Percentiles rank a stretch among this genome's conserved stretches.
phyloP scores from a whole-genome alignment of 768 basidiomycete genomes.

The Suillus brevipes region DNA sequence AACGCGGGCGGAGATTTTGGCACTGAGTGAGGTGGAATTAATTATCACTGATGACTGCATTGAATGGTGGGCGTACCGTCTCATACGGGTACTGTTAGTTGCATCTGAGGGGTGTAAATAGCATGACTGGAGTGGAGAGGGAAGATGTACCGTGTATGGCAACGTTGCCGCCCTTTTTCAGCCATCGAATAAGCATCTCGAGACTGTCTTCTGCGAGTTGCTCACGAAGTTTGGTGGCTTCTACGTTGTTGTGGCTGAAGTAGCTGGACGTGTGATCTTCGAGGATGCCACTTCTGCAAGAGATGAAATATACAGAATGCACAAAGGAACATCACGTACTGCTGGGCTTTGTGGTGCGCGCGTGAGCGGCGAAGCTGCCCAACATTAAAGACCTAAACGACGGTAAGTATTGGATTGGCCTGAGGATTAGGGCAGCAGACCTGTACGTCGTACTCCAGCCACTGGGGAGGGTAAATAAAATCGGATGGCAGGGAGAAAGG shows the following conservation, averaged over 20 bases:
- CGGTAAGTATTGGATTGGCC: conserved; percentile 6
- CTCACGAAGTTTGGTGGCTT: conserved; percentile 78
- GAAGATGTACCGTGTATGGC: conserved; percentile 83
- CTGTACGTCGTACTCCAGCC: conserved; percentile 98
- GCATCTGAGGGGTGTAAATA: conserved; percentile 61
- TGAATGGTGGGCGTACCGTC: conserved; percentile 53
- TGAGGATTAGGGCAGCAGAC: conserved; percentile 35
- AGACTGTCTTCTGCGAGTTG: conserved; percentile 86
- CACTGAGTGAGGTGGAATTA: conserved; percentile 42
- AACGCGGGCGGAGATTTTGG: conserved; percentile 82
- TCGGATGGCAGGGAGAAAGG: conserved; percentile 10
- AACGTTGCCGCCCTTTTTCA: conserved; percentile 94
- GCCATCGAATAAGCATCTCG: conserved; percentile 93
- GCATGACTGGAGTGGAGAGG: background rate
- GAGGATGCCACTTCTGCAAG: conserved; percentile 69
- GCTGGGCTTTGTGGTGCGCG: conserved; percentile 76
- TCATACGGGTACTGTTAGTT: conserved; percentile 82
- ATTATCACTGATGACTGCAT: background rate
- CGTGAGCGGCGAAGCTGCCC: conserved; percentile 89
- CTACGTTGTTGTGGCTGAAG: conserved; percentile 83
- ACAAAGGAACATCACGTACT: conserved; percentile 42
- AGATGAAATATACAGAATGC: conserved; percentile 4
- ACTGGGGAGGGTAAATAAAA: conserved; percentile 48
- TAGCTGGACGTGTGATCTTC: conserved; percentile 91
- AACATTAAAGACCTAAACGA: conserved; percentile 89